These are phyloP conservation scores for Phlebopus sp. DNA, from an alignment of 1,284 basidiomycete species.

Conservation along the genomic window DNA sequence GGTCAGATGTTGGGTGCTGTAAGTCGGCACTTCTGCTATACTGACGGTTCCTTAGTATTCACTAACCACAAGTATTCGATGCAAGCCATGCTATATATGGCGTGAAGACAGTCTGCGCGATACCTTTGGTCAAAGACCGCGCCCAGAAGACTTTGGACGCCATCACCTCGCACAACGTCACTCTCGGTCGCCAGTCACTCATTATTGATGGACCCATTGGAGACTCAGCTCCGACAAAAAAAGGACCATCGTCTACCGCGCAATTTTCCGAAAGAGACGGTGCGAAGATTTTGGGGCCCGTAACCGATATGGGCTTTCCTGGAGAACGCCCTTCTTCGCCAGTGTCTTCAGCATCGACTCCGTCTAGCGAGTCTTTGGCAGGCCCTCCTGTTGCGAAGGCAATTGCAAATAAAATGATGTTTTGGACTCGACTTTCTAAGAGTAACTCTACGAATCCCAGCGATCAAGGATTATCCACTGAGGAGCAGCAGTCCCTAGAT, in stretches of 20 bases:
- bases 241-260: conserved; percentile 35
- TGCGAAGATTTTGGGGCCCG: conserved; percentile 42
- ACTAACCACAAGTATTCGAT: conserved; percentile 53
- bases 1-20: conserved; percentile 60
- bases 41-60: conserved; percentile 7
- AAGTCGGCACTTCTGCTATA: conserved; percentile 32
- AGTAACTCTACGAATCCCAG: conserved; percentile 23
- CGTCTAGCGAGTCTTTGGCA: conserved; percentile 47
- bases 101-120: conserved; percentile 62
- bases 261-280: conserved; percentile 46
- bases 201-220: conserved; percentile 31
- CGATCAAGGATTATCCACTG: conserved; percentile 18
- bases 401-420: conserved; percentile 63
- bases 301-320: conserved; percentile 19
- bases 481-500: conserved; percentile 46
- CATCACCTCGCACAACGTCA: conserved; percentile 47
- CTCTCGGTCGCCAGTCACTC: conserved; percentile 45
- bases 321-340: conserved; percentile 35
- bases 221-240: conserved; percentile 16
- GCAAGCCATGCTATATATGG: conserved; percentile 56
- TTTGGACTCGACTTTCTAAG: conserved; percentile 61
- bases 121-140: conserved; percentile 61
- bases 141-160: conserved; percentile 51
- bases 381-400: conserved; percentile 57
- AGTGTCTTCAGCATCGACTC: conserved; percentile 52